These are phyloP conservation scores for Diplosphaera chodatii DNA, from an alignment of 139 green algal genomes.

Conservation along the genomic window DNA sequence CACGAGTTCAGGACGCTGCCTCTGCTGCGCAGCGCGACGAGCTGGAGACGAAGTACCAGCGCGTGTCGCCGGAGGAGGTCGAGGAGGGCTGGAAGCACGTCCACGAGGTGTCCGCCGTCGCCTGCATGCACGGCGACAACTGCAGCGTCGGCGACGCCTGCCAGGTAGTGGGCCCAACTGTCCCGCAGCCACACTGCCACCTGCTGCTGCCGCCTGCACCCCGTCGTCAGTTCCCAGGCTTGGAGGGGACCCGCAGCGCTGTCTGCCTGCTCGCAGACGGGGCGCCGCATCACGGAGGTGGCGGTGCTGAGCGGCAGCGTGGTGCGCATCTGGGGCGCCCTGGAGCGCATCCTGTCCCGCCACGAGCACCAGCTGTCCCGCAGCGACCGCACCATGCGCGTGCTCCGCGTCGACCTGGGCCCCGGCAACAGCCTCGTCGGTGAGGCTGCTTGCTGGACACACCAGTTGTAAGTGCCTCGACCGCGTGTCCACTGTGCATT, in stretches of 20 bases:
- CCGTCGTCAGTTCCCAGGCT: too few species aligned
- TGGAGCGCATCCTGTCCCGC: conserved; percentile 62
- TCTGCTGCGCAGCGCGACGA: conserved; percentile 36
- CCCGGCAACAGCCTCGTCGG: conserved; percentile 31
- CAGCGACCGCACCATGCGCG: conserved; percentile 58
- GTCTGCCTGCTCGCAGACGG: conserved; percentile 24
- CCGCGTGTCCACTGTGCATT: too few species aligned
- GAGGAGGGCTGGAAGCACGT: conserved; percentile 48
- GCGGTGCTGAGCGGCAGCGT: conserved; percentile 61
- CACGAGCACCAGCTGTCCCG: conserved; percentile 50
- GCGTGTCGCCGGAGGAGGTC: conserved; percentile 31
- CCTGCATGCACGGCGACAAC: conserved; percentile 62
- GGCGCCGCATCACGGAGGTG: conserved; percentile 46
- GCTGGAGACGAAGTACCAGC: conserved; percentile 58
- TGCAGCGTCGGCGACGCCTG: conserved; percentile 54
- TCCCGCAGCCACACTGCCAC: too few species aligned
- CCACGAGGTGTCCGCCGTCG: conserved; percentile 33
- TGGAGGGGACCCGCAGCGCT: background rate
- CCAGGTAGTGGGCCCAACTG: conserved; percentile 25
- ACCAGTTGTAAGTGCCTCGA: too few species aligned
- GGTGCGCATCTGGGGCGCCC: conserved; percentile 71
- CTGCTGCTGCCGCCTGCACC: too few species aligned
- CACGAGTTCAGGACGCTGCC: too few species aligned
- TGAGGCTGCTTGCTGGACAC: too few species aligned
- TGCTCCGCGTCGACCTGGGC: conserved; percentile 50